Percentiles rank a stretch among this genome's conserved stretches.
Conservation (phyloP, 805 yeast genomes). For the Pichia thaimueangensis region DNA sequence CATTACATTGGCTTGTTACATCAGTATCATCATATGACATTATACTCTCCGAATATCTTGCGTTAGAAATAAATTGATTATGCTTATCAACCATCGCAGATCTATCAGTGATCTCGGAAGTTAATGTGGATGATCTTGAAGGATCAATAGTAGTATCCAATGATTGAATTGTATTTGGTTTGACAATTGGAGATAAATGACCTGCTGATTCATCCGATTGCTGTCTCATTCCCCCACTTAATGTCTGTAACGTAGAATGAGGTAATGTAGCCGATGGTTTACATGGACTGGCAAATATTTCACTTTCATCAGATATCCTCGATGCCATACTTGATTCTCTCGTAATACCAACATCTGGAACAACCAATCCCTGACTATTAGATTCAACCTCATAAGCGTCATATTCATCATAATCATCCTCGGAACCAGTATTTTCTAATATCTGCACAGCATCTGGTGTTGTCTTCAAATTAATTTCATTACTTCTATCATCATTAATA, state of each 20-base stretch:
- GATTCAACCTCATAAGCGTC: conserved; percentile 7
- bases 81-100: conserved; percentile 6
- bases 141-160: background rate
- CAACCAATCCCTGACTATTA: conserved; percentile 5
- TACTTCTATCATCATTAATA: background rate
- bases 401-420: conserved; percentile 2
- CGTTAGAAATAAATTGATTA: conserved; percentile 8
- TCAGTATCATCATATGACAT: conserved; percentile 8
- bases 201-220: background rate
- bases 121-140: conserved; percentile 7
- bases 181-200: background rate
- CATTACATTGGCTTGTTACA: too few relatives aligned
- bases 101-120: background rate
- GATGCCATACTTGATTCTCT: conserved; percentile 16
- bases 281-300: conserved; percentile 8
- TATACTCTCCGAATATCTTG: conserved; percentile 12
- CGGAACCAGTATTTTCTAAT: background rate
- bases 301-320: conserved; percentile 12
- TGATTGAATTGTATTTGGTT: background rate
- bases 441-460: too few relatives aligned
- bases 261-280: conserved; percentile 2
- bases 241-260: conserved; percentile 4
- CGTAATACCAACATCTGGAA: conserved; percentile 12
- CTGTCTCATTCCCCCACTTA: conserved; percentile 6
- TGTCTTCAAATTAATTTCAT: background rate